Base-by-base conservation (phyloP, 805 yeast genomes). In the Wickerhamomyces pijperi region DNA sequence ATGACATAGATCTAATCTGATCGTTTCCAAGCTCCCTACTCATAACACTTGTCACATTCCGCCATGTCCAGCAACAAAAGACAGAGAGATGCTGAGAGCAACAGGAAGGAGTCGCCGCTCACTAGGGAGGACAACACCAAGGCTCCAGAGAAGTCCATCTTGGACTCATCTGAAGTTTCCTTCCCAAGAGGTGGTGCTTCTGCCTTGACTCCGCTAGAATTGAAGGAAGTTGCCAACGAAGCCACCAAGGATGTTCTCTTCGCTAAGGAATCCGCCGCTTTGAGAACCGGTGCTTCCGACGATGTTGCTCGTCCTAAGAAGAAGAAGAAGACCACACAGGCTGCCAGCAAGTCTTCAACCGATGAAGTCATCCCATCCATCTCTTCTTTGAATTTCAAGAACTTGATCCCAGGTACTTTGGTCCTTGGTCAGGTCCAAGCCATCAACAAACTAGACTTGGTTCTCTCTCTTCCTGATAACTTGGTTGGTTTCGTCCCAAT, bases 111-210 rank as follows among this genome's bases (percentile, higher is more conserved):
- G 47, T 64, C 63, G 34, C 70, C 70, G 36, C 49, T 65, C 32
- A 47, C 55, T 21, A 61, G 67, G 42, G 58, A 61, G 45, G 70
- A 65, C 47, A 48, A 52, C n/a, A 63, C 70, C 3, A 45, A 45
- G 40, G 64, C 58, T 18, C 68, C 68, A 32, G 40, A 49, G 17
- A 46, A 45, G 17, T 63, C 71, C 18, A 50, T 67, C 18, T 44
- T 68, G 18, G 51, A 61, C 28, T 57, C 60, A 36, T 50, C 58
- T 33, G 68, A 64, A 23, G 59, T 58, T 19, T 56, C 72, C 15
- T 92, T 92, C 56, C 98, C 98, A 37, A 82, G 99, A 76, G 98
- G 98, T 50, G 98, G 98, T 37, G 76, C 81, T 12, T 74, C 90
- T 20, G 84, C 77, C 19, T 70, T 92, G 53, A 75, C 95, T 3